Evolutionary conservation across 495 filamentous ascomycete species (phyloP).

Genomic region (Podospora didyma): DNA sequence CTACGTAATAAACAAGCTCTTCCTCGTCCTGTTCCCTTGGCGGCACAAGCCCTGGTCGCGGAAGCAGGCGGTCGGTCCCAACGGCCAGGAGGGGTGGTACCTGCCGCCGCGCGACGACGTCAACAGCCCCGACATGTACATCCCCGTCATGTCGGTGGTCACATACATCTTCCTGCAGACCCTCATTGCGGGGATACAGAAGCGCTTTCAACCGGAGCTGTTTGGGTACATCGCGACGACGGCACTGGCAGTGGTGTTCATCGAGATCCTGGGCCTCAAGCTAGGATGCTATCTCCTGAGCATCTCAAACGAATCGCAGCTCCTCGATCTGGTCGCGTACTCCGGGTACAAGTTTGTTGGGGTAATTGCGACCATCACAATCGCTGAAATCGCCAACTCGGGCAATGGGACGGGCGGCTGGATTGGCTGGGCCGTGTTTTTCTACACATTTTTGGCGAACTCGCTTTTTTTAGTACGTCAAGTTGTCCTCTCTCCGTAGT

Average conservation of each 20-base stretch:
- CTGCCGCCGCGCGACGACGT: slow-evolving; percentile 93
- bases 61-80: slow-evolving; percentile 56
- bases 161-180: slow-evolving; percentile 95
- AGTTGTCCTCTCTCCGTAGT: not conserved
- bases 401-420: slow-evolving; percentile 78
- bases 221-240: slow-evolving; percentile 83
- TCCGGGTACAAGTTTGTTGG: slow-evolving; percentile 99
- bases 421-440: slow-evolving; percentile 84
- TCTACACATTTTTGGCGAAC: slow-evolving; percentile 88
- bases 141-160: slow-evolving; percentile 88
- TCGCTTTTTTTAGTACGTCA: slow-evolving; percentile 85
- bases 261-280: slow-evolving; percentile 88
- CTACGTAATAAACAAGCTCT: slow-evolving; percentile 79
- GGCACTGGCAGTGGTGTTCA: slow-evolving; percentile 71
- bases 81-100: slow-evolving; percentile 77
- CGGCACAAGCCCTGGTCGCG: slow-evolving; percentile 95
- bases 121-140: slow-evolving; percentile 99
- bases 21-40: slow-evolving; percentile 94
- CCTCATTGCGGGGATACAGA: slow-evolving; percentile 84
- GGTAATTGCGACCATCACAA: slow-evolving; percentile 77
- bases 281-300: slow-evolving; percentile 86
- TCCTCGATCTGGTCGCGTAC: slow-evolving; percentile 91
- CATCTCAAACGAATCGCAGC: slow-evolving; percentile 82
- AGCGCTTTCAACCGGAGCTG: slow-evolving; percentile 89
- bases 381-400: slow-evolving; percentile 71